Evolutionary conservation across 345 rosid species (phyloP), one percentile per base, ranked within the genome.

Genomic region (Pistacia integerrima): DNA sequence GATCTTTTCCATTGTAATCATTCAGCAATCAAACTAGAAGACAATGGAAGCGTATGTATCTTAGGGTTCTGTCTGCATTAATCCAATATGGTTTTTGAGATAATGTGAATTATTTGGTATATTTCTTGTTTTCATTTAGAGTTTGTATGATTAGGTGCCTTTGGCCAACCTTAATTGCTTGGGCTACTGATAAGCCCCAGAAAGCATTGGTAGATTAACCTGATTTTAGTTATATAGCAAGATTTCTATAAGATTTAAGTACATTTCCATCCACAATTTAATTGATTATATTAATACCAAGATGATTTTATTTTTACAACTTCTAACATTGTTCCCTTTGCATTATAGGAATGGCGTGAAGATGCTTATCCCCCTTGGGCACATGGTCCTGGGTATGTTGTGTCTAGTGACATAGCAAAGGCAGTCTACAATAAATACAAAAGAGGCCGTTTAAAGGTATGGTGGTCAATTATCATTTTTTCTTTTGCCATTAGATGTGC

Each of bases 311-410:
- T 49, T 30, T 55, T 20, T 30, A 30, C 48, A 35, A 49, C 68
- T 55, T 54, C 33, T 65, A n/a, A 48, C 36, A 14, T 35, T 67
- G 35, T 52, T 30, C 72, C 6, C 49, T 58, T 18, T 5, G 8
- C n/a, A 64, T 33, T 69, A 1, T 74, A 93, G 99, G 99, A 95
- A 87, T 93, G 97, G 94, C 84, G 88, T 16, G 96, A 84, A 82
- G 92, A 83, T 33, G 83, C 83, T 54, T 95, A 93, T 64, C 98
- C 97, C 2, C 96, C 99, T 36, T 92, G 93, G 95, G 99, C 96
- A 2, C 99, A 91, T 80, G 98, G 98, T 79, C 98, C 99, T 35
- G 96, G 99, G 80, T 93, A 95, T 83, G 89, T 92, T 72, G 93
- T 92, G 72, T 88, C 99, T 4, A 77, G 35, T 14, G 98, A 95